Conservation (phyloP, 2,329 filamentous ascomycete species). For the Alternaria conjuncta region DNA sequence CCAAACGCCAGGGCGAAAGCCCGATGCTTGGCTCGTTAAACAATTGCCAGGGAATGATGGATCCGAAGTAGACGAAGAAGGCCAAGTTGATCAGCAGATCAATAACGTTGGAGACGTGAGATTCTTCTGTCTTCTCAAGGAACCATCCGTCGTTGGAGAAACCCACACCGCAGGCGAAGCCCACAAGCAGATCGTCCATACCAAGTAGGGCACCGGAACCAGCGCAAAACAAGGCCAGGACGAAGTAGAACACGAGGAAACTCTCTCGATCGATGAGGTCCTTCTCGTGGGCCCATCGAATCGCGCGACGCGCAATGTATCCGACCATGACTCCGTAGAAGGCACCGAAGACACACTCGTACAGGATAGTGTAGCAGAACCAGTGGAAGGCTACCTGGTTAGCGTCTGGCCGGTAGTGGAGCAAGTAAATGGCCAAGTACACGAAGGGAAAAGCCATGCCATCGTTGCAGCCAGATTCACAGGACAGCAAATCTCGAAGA, state of each 20-base stretch:
- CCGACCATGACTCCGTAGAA: conserved; percentile 87
- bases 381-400: conserved; percentile 79
- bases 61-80: conserved; percentile 97
- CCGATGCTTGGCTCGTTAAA: conserved; percentile 78
- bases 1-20: conserved; percentile 83
- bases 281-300: conserved; percentile 82
- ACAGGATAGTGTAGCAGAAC: conserved; percentile 87
- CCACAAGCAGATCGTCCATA: conserved; percentile 90
- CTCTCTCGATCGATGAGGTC: conserved; percentile 94
- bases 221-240: conserved; percentile 92
- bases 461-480: conserved; percentile 98
- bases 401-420: conserved; percentile 76
- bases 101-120: conserved; percentile 98
- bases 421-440: conserved; percentile 88
- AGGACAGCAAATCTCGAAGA: conserved; percentile 90
- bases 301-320: conserved; percentile 87
- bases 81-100: conserved; percentile 95
- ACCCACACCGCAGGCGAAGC: conserved; percentile 94
- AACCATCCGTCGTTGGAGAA: conserved; percentile 99
- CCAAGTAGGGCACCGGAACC: conserved; percentile 91
- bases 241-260: conserved; percentile 98
- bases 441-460: conserved; percentile 99
- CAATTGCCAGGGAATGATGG: conserved; percentile 94
- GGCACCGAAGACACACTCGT: conserved; percentile 94
- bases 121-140: conserved; percentile 95